Base-by-base conservation (phyloP, 768 basidiomycete genomes). In the Auriculariales sp. region DNA sequence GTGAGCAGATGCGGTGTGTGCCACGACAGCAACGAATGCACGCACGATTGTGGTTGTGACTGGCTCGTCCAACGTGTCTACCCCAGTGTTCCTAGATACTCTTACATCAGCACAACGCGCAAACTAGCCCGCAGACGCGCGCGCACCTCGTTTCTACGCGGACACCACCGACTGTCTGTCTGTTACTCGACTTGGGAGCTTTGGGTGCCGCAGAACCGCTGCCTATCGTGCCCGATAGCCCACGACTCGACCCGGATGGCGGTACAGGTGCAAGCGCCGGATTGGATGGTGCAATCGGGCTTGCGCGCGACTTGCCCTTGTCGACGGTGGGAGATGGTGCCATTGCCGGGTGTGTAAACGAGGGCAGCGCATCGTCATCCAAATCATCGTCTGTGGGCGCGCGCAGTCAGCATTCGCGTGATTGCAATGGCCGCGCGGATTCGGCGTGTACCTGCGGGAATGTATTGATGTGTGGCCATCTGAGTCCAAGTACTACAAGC, bases 51-150 rank as follows among this genome's bases (percentile, higher is more conserved):
- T 98, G 28, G 75, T 73, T 3, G 81, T 77, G 15, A 98, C 74
- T 3, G 93, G 91, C 62, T 98, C 93, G 58, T 97, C 93, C 28
- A 98, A 72, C 0, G 93, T 95, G 57, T 93, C 87, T 7, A 70
- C 72, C 9, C 84, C 86, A n/a, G 87, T 73, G 63, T 81, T 87
- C 56, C 88, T 84, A 51, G 6, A 46, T 35, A 7, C 25, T 48
- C 28, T 49, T 3, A n/a, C 19, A 9, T 28, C 1, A 47, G 15
- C 3, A 12, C 57, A 51, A 48, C 27, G 25, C 28, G 6, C 7
- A 28, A 4, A 1, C 28, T 28, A 17, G 33, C 15, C 7, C 11
- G 25, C 33, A 29, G 17, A 47, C 3, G 14, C 17, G 53, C 17
- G 59, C 74, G 39, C 62, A 87, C 87, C 93, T 78, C 46, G 87